Base-by-base conservation (phyloP, 2,329 filamentous ascomycete genomes). In the Aschersonia sp. region DNA sequence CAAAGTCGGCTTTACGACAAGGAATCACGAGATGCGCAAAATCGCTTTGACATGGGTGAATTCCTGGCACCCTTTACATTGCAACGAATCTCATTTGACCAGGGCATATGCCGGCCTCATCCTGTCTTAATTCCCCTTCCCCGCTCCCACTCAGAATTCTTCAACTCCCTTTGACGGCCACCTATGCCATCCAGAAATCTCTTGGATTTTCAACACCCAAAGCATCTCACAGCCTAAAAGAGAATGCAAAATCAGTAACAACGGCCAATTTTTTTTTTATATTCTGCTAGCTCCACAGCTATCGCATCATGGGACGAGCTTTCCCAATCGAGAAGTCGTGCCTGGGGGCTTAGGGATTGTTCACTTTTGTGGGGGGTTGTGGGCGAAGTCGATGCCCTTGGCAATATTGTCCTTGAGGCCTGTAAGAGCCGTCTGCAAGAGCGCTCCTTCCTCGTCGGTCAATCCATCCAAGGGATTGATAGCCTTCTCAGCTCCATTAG, bases 351-450 rank as follows among this genome's bases (percentile, higher is more conserved):
- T 55, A 49, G 57, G 58, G 57, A 49, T 52, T 60, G 60, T 66
- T 86, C 80, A 89, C 85, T 89, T 89, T 79, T 87, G 80, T 63
- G 87, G 84, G 65, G 86, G 80, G 76, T 83, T 89, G 73, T 85
- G 76, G 68, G 83, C 83, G 65, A 97, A 98, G 64, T 82, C 79
- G 63, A 95, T 74, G 64, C 92, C 92, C 81, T 97, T 95, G 62
- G 79, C 71, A 65, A 98, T 95, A 74, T 97, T 97, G 71, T 79
- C 83, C 75, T 88, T 84, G 53, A 97, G 79, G 56, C 84, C 90
- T 58, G 78, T 73, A 64, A 85, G 76, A 65, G 77, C 79, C 61
- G 79, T 82, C 59, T 84, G 73, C 59, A 97, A 77, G 54, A 97
- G 80, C 60, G 77, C 79, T 82, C 94, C 85, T 79, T 97, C 92